Conservation (phyloP, 1,284 basidiomycete genomes). For the Leccinum subrobustum region DNA sequence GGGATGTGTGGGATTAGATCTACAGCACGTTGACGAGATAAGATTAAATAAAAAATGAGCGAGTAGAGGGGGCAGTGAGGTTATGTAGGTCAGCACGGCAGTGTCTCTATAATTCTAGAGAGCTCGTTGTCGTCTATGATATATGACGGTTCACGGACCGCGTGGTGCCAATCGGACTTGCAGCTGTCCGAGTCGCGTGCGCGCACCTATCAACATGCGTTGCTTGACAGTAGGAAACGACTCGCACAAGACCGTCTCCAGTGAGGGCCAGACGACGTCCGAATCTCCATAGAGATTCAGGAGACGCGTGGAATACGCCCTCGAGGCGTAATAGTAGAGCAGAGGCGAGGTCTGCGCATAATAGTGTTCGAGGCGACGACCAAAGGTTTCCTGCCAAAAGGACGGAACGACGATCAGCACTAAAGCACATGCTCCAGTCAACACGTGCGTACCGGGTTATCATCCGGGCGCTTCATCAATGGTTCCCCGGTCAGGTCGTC, state of each 20-base stretch:
- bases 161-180: conserved; percentile 15
- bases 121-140: conserved; percentile 12
- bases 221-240: conserved; percentile 19
- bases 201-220: conserved; percentile 9
- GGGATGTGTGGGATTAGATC: conserved; percentile 11
- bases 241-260: conserved; percentile 21
- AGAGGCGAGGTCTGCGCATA: conserved; percentile 85
- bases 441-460: conserved; percentile 71
- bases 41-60: conserved; percentile 9
- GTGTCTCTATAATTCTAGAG: neutral
- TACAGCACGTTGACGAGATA: conserved; percentile 24
- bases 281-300: conserved; percentile 28
- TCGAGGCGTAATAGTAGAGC: conserved; percentile 68
- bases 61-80: conserved; percentile 3
- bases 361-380: conserved; percentile 77
- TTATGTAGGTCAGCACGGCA: neutral
- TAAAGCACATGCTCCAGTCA: neutral
- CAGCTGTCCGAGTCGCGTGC: conserved; percentile 20
- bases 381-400: conserved; percentile 72
- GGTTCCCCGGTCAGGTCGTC: conserved; percentile 96
- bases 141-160: conserved; percentile 18
- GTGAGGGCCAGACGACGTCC: conserved; percentile 23
- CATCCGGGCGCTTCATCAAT: conserved; percentile 85
- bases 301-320: conserved; percentile 31
- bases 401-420: conserved; percentile 6